A percentile compares a stretch with the other conserved stretches of the same genome.
Conservation (phyloP, 768 basidiomycete species). For the Psilocybe subaeruginosa region DNA sequence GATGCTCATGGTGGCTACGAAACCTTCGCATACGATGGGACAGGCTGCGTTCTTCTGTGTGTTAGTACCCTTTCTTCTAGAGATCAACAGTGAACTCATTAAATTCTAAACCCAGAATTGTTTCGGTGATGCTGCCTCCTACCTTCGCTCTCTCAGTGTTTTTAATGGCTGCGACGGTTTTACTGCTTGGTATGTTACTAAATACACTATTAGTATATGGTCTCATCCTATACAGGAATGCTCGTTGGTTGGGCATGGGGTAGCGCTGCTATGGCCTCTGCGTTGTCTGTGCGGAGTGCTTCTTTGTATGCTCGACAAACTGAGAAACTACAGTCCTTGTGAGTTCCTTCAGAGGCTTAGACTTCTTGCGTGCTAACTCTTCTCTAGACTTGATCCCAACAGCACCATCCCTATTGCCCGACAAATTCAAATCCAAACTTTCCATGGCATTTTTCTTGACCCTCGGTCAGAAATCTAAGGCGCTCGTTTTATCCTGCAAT, state of each 20-base stretch:
- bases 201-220: not conserved
- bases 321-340: conserved; percentile 38
- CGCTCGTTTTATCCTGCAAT: not conserved
- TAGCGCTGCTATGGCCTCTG: conserved; percentile 45
- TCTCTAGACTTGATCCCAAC: conserved; percentile 26
- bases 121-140: conserved; percentile 42
- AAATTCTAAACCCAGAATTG: conserved; percentile 29
- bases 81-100: not conserved
- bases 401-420: conserved; percentile 22
- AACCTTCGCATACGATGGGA: conserved; percentile 38
- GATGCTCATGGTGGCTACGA: conserved; percentile 37
- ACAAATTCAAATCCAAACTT: conserved; percentile 36
- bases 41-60: conserved; percentile 44
- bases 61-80: conserved; percentile 22
- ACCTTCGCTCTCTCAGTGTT: conserved; percentile 41
- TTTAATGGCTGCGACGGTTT: conserved; percentile 32
- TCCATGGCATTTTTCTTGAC: conserved; percentile 45
- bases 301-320: conserved; percentile 35
- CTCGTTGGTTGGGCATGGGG: conserved; percentile 51
- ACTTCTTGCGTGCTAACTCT: not conserved
- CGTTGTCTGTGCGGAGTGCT: conserved; percentile 36
- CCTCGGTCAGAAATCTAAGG: conserved; percentile 29
- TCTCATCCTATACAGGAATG: conserved; percentile 33
- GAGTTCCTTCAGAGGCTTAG: conserved; percentile 8
- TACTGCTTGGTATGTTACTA: conserved; percentile 33